Evolutionary conservation across 352 stramenopile species (phyloP).

Genomic region (Sclerospora graminicola): DNA sequence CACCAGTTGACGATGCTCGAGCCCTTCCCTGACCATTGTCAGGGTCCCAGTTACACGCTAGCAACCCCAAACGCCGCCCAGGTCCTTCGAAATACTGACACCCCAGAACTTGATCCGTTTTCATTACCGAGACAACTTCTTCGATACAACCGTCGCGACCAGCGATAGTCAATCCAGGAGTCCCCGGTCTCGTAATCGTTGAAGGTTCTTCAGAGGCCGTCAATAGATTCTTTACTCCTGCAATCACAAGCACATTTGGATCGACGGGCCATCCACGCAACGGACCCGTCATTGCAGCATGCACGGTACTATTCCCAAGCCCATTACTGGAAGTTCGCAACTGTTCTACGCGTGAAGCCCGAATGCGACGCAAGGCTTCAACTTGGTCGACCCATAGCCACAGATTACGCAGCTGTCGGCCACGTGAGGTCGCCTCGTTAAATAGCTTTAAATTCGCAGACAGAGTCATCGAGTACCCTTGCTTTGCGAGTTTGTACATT

Average conservation of each 20-base stretch:
- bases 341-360: constrained; percentile 43
- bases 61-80: constrained; percentile 47
- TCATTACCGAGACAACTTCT: constrained; percentile 38
- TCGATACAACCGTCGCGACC: constrained; percentile 12
- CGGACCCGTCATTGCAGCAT: constrained; percentile 24
- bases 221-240: constrained; percentile 63
- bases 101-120: constrained; percentile 51
- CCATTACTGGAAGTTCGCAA: constrained; percentile 17
- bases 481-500: constrained; percentile 69
- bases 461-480: constrained; percentile 67
- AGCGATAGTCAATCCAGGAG: constrained; percentile 5
- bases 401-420: constrained; percentile 46
- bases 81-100: constrained; percentile 70
- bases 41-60: constrained; percentile 80
- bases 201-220: constrained; percentile 15
- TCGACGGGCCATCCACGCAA: constrained; percentile 69
- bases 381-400: constrained; percentile 84
- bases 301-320: constrained; percentile 16
- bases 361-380: constrained; percentile 55
- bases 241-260: constrained; percentile 41
- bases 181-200: constrained; percentile 1
- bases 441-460: constrained; percentile 74
- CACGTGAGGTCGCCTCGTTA: constrained; percentile 20
- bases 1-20: constrained; percentile 10
- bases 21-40: constrained; percentile 35